Percentiles rank a stretch among this genome's conserved stretches.
These are phyloP conservation scores for Dinochytrium kinnereticum DNA, from an alignment of 371 early-diverging fungal species.

Conservation along the genomic window DNA sequence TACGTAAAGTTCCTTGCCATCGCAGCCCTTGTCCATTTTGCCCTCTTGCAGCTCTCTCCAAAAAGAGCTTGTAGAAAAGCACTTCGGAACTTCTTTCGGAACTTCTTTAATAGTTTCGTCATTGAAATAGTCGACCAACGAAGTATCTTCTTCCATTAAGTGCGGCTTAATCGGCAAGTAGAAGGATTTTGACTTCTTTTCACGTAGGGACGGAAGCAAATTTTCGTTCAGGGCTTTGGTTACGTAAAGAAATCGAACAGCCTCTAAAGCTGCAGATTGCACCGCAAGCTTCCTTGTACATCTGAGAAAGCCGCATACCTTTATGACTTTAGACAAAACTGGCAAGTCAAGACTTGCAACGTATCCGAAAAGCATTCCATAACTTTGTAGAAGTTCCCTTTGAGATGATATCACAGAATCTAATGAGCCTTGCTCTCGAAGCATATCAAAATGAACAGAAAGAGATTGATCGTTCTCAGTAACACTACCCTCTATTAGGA, in stretches of 20 bases:
- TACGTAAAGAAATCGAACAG: slow-evolving; percentile 68
- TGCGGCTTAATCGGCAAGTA: slow-evolving; percentile 12
- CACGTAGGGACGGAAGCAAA: slow-evolving; percentile 59
- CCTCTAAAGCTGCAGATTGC: slow-evolving; percentile 73
- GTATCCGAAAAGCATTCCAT: not conserved
- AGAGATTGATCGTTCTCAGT: not conserved
- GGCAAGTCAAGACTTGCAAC: not conserved
- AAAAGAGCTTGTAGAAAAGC: not conserved
- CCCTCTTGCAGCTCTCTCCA: no score
- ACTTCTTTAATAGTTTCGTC: no score
- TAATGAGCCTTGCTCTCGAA: not conserved
- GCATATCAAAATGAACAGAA: not conserved
- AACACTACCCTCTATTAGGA: not conserved
- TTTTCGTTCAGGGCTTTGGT: slow-evolving; percentile 75
- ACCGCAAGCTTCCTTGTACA: slow-evolving; percentile 73
- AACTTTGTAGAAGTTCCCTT: not conserved
- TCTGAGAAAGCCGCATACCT: slow-evolving; percentile 35
- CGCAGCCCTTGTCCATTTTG: no score
- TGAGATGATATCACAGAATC: not conserved
- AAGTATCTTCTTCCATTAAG: not conserved
- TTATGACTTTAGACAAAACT: not conserved
- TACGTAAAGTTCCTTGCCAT: no score
- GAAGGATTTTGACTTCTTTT: slow-evolving; percentile 26
- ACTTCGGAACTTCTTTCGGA: not conserved
- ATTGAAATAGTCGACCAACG: no score